phyloP scores from a whole-genome alignment of 2,329 filamentous ascomycete genomes.

The Trichoderma afroharzianum region DNA sequence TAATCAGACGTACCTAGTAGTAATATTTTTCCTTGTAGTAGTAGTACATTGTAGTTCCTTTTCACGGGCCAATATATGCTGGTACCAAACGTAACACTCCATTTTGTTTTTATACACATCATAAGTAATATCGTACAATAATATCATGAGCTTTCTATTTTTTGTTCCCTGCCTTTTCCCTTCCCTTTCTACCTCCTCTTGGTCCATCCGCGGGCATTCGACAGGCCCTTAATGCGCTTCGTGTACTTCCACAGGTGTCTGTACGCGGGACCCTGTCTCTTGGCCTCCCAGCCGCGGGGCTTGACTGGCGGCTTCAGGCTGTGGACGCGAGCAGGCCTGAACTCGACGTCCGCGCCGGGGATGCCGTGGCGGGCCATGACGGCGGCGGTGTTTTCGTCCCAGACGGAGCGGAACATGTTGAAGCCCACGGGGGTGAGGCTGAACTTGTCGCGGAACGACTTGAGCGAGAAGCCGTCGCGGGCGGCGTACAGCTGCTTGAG shows the following conservation, averaged over 20 bases:
- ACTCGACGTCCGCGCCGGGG: constrained; percentile 75
- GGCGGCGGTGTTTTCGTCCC: constrained; percentile 82
- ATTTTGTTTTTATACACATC: constrained; percentile 7
- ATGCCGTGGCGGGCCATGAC: constrained; percentile 81
- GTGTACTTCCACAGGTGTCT: constrained; percentile 62
- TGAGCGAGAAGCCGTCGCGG: constrained; percentile 70
- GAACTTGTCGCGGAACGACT: constrained; percentile 69
- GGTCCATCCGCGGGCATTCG: constrained; percentile 41
- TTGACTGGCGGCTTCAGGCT: constrained; percentile 60
- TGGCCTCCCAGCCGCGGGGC: constrained; percentile 63
- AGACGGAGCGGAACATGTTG: constrained; percentile 81
- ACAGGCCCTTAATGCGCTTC: constrained; percentile 51
- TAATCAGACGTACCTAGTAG: not conserved
- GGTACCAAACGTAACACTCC: not conserved
- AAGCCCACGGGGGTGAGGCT: constrained; percentile 71
- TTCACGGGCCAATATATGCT: not conserved
- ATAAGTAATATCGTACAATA: constrained; percentile 13
- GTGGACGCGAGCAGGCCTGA: constrained; percentile 75
- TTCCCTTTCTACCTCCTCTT: constrained; percentile 35
- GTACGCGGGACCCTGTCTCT: constrained; percentile 62
- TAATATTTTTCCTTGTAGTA: not conserved
- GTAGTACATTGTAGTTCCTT: not conserved
- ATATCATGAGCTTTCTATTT: constrained; percentile 17
- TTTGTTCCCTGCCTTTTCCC: not conserved
- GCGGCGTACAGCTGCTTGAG: constrained; percentile 50